Conservation (phyloP, 164 flowering plant genomes). For the Stephania cephalantha region DNA sequence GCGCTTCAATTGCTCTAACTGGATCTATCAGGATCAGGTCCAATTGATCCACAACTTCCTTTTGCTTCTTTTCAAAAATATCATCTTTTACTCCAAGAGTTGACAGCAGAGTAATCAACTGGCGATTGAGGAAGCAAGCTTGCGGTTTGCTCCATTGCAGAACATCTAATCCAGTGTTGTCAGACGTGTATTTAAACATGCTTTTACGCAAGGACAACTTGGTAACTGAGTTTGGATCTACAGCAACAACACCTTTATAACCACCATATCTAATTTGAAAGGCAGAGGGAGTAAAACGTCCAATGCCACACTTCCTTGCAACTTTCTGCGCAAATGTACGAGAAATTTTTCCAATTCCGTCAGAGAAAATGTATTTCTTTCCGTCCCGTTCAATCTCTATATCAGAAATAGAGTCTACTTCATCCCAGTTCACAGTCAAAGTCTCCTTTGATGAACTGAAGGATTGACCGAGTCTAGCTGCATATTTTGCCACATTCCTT, state of each 20-base stretch:
- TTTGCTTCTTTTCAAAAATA: slow-evolving; percentile 65
- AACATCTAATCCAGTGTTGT: slow-evolving; percentile 61
- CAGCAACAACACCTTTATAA: slow-evolving; percentile 89
- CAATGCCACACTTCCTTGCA: slow-evolving; percentile 53
- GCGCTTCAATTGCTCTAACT: slow-evolving; percentile 50
- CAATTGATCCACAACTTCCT: slow-evolving; percentile 51
- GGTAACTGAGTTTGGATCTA: slow-evolving; percentile 55
- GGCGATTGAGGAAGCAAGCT: slow-evolving; percentile 84
- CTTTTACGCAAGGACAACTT: slow-evolving; percentile 67
- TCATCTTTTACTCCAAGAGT: slow-evolving; percentile 73
- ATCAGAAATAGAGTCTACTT: slow-evolving; percentile 54
- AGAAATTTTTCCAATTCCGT: slow-evolving; percentile 93
- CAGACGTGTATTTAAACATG: slow-evolving; percentile 68
- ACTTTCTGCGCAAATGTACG: slow-evolving; percentile 54
- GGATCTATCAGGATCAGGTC: slow-evolving; percentile 56
- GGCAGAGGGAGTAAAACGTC: slow-evolving; percentile 53
- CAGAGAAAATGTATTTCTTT: slow-evolving; percentile 58
- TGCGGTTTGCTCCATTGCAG: slow-evolving; percentile 66
- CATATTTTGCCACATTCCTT: slow-evolving; percentile 79
- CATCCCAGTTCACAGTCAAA: slow-evolving; percentile 38
- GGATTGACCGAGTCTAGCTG: slow-evolving; percentile 91
- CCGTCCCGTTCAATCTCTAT: slow-evolving; percentile 21
- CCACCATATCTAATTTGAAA: slow-evolving; percentile 89
- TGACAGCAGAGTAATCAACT: slow-evolving; percentile 71
- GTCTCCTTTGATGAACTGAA: slow-evolving; percentile 79